These are phyloP conservation scores for Scutellaria baicalensis DNA, from an alignment of 257 asterid species.

Conservation along the genomic window DNA sequence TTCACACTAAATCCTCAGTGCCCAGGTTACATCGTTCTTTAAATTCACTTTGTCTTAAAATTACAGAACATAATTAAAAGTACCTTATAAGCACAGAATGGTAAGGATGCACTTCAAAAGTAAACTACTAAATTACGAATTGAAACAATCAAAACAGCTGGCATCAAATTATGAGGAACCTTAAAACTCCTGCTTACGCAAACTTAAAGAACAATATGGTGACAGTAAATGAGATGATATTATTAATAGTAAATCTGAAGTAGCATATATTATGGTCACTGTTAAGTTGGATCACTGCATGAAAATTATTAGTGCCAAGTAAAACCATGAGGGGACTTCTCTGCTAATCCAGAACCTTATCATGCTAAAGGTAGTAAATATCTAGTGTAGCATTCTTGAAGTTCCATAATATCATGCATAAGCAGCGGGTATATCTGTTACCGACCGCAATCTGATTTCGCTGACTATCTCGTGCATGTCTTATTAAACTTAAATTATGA, in stretches of 20 bases:
- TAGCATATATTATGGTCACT: background rate
- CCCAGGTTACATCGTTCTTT: background rate
- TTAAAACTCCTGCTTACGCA: background rate
- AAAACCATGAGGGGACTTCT: background rate
- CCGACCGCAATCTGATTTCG: background rate
- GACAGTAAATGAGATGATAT: background rate
- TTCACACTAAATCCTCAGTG: background rate
- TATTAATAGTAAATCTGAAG: background rate
- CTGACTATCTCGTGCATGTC: background rate
- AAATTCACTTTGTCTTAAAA: background rate
- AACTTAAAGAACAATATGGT: background rate
- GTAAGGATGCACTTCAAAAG: background rate
- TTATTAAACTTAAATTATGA: conserved; percentile 1
- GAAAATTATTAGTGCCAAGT: background rate
- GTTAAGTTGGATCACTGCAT: background rate
- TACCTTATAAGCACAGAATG: background rate
- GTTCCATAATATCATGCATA: background rate
- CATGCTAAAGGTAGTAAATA: background rate
- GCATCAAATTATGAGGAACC: background rate
- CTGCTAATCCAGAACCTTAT: background rate
- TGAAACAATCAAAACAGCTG: background rate
- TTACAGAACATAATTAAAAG: background rate
- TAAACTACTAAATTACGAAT: background rate
- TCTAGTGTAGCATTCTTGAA: background rate
- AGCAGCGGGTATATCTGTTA: background rate